Evolutionary conservation across 1,139 yeast species (phyloP).

Genomic region (Yamadazyma trypodendri): DNA sequence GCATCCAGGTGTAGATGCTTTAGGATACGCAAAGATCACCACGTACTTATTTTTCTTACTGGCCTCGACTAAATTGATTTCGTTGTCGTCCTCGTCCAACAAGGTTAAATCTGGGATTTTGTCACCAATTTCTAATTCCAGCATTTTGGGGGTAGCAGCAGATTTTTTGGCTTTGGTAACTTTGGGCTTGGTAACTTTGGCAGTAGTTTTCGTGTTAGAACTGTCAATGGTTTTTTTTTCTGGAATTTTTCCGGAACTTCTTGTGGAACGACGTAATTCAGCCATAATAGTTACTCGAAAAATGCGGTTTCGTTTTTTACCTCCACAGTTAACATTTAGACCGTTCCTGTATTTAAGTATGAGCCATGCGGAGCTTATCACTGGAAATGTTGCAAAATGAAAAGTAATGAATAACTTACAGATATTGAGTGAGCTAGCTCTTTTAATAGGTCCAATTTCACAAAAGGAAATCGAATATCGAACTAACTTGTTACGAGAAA

Average conservation of each 20-base stretch:
- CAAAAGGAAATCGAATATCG: neutral
- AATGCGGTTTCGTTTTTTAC: neutral
- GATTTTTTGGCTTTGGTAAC: slow-evolving; percentile 9
- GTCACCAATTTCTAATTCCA: slow-evolving; percentile 60
- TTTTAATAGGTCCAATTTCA: neutral
- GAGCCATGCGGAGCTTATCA: neutral
- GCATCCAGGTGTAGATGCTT: slow-evolving; percentile 94
- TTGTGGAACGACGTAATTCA: slow-evolving; percentile 54
- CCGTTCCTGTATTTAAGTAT: no score
- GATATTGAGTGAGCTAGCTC: neutral
- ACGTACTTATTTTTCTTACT: slow-evolving; percentile 50
- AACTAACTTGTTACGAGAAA: no score
- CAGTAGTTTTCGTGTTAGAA: slow-evolving; percentile 15
- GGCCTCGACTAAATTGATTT: slow-evolving; percentile 49
- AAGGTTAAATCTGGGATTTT: slow-evolving; percentile 64
- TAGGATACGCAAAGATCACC: slow-evolving; percentile 80
- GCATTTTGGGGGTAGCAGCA: slow-evolving; percentile 6
- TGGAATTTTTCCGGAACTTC: slow-evolving; percentile 20
- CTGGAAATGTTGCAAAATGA: neutral
- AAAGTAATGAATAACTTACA: neutral
- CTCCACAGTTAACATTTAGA: slow-evolving; percentile 1
- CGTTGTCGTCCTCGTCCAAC: slow-evolving; percentile 65
- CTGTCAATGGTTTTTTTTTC: slow-evolving; percentile 21
- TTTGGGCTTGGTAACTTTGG: slow-evolving; percentile 13
- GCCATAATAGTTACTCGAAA: slow-evolving; percentile 29